Percentiles rank a stretch among this genome's conserved stretches.
Evolutionary conservation across 176 grass and related monocot genomes (phyloP).

Genomic region (Carex myosuroides): DNA sequence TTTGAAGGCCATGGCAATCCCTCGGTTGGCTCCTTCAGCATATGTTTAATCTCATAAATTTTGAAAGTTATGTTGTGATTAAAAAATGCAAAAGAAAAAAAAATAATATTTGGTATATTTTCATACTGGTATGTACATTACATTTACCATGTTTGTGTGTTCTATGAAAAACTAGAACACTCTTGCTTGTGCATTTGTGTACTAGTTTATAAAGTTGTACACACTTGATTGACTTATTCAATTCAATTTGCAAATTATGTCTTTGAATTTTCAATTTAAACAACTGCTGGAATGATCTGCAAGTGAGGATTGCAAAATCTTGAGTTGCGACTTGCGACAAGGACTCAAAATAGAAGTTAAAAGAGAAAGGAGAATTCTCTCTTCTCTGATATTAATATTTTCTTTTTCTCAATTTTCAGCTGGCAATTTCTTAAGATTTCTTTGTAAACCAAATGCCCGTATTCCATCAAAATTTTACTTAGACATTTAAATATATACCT

Average conservation of each 20-base stretch:
- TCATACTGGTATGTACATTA: not conserved
- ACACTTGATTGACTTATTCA: not conserved
- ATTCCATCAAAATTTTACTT: too few species aligned
- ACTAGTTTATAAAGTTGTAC: not conserved
- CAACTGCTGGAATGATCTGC: not conserved
- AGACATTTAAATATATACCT: too few species aligned
- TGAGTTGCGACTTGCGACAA: not conserved
- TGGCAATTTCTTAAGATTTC: too few species aligned
- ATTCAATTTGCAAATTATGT: not conserved
- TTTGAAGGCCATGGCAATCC: slow-evolving; percentile 37
- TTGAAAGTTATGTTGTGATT: not conserved
- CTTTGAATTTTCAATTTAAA: not conserved
- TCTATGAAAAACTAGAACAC: not conserved
- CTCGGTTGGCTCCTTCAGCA: slow-evolving; percentile 28
- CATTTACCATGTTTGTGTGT: not conserved
- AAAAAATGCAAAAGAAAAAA: not conserved
- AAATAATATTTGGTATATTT: not conserved
- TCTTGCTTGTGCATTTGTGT: not conserved
- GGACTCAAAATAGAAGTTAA: not conserved
- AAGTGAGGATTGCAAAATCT: not conserved
- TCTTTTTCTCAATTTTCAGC: too few species aligned
- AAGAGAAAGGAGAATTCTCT: not conserved
- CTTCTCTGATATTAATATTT: too few species aligned
- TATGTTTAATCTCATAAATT: slow-evolving; percentile 17
- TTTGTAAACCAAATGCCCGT: too few species aligned